Conservation (phyloP, 768 basidiomycete species). For the Leucocoprinus sp. region DNA sequence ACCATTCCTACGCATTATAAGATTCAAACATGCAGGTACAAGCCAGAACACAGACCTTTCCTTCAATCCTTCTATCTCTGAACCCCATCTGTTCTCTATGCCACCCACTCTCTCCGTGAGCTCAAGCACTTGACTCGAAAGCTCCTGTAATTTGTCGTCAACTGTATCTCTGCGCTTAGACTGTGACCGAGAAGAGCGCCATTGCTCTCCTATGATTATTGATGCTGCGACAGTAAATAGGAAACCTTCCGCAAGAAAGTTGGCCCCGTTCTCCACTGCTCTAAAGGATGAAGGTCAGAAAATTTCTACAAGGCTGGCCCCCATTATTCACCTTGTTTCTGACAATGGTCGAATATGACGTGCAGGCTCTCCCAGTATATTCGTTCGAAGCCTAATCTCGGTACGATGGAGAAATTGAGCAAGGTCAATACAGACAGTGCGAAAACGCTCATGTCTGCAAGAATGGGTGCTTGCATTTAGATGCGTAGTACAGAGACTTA, state of each 20-base stretch:
- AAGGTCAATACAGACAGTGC: constrained; percentile 59
- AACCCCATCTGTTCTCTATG: constrained; percentile 34
- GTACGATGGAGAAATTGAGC: constrained; percentile 72
- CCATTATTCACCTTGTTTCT: constrained; percentile 50
- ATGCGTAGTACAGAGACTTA: constrained; percentile 25
- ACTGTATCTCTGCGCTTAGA: constrained; percentile 65
- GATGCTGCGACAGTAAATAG: constrained; percentile 69
- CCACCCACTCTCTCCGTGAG: constrained; percentile 35
- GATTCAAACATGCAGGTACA: background rate
- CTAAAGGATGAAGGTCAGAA: constrained; percentile 25
- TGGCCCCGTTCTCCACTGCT: constrained; percentile 83
- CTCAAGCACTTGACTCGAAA: constrained; percentile 37
- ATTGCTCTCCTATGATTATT: constrained; percentile 71
- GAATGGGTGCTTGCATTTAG: background rate
- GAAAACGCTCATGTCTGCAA: constrained; percentile 59
- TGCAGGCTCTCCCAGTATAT: constrained; percentile 70
- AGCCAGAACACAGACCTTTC: constrained; percentile 27
- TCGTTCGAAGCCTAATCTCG: constrained; percentile 65
- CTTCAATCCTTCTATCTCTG: constrained; percentile 34
- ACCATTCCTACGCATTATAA: constrained; percentile 38
- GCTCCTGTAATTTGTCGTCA: constrained; percentile 60
- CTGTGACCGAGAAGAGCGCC: constrained; percentile 62
- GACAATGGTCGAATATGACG: constrained; percentile 69
- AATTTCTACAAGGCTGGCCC: background rate
- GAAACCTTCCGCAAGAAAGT: constrained; percentile 78